Evolutionary conservation across 768 basidiomycete species (phyloP), one percentile per base, ranked within the genome.

Genomic region (Gautieria morchelliformis): DNA sequence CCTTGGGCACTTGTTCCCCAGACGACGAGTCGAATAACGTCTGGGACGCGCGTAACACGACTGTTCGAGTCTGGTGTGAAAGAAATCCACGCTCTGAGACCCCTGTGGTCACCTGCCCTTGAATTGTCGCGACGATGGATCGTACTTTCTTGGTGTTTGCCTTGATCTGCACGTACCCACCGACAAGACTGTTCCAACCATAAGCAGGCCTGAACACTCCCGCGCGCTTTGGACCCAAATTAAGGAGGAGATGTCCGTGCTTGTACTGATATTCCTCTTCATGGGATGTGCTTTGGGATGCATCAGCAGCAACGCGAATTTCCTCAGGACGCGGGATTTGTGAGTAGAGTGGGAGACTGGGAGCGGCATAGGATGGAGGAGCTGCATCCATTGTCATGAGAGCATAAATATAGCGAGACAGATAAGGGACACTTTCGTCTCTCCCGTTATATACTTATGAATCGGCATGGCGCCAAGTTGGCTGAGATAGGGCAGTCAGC

Each of bases 141-240:
- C 67, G 64, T 5, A 77, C 68, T 42, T 71, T 69, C n/a, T 68
- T 67, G 54, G 69, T 70, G 22, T 67, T 65, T 42, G 68, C 68
- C 19, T 60, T 65, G 53, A 78, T 68, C 20, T 59, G 63, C 4
- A 78, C 58, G 24, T 65, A 58, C 17, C 77, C 78, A 37, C 75
- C 70, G n/a, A 78, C 69, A 17, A 64, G 63, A 9, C 71, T 74
- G 27, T 72, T 68, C 39, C 68, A 62, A 22, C 78, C 78, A 62
- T 77, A 79, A 17, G 69, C 68, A 10, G 78, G 76, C 22, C 69
- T 63, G 46, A 63, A 61, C 4, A 73, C 63, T 15, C 69, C 70
- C 71, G 72, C 75, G 17, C 69, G 65, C 44, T 71, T 71, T 30
- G 67, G 67, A 12, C 75, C 74, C 24, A 78, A 64, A 62, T 73